Evolutionary conservation across 179 eudicot species (phyloP), one percentile per base, ranked within the genome.

Genomic region (Carnegiea gigantea): DNA sequence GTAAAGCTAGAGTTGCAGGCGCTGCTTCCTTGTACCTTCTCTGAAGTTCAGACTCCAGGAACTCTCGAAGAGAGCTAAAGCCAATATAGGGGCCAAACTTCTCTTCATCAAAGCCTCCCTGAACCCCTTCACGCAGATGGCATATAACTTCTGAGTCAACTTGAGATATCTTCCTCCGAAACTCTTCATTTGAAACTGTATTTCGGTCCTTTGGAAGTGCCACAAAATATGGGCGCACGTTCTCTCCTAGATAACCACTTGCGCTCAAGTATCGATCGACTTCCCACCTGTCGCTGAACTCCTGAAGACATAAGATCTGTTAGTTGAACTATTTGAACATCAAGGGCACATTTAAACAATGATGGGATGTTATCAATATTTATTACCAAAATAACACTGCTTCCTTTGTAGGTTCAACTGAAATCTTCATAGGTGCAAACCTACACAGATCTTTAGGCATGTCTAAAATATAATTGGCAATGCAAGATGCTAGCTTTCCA

Each of bases 221-320:
- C 73, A 96, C 99, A 87, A 91, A 96, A 87, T 81, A 96, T 23
- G 99, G 99, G 30, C 87, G 90, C 60, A 91, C 83, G 48, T 92
- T 96, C 73, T 96, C 99, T 70, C 99, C 99, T 82, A 96, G 95
- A 85, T 95, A 96, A 74, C 99, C 99, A 86, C 93, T 93, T 75
- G 99, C 98, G 93, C 98, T 95, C 82, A 96, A 81, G 83, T 95
- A 96, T 18, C 93, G 86, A 84, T 96, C 99, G 79, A 96, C 99
- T 86, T 96, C 99, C 97, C 95, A 92, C 24, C 99, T 91, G 72
- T 95, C 98, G 79, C 87, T 84, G 81, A 96, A 96, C 86, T 96
- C 99, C 99, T 96, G 88, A 79, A 86, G n/a, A 30, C 51, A 82
- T 36, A 40, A 53, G 44, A 80, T 24, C 43, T 26, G 57, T 76